Evolutionary conservation across 2,329 filamentous ascomycete genomes (phyloP), one percentile per base, ranked within the genome.

Genomic region (Diplocarpon rosae): DNA sequence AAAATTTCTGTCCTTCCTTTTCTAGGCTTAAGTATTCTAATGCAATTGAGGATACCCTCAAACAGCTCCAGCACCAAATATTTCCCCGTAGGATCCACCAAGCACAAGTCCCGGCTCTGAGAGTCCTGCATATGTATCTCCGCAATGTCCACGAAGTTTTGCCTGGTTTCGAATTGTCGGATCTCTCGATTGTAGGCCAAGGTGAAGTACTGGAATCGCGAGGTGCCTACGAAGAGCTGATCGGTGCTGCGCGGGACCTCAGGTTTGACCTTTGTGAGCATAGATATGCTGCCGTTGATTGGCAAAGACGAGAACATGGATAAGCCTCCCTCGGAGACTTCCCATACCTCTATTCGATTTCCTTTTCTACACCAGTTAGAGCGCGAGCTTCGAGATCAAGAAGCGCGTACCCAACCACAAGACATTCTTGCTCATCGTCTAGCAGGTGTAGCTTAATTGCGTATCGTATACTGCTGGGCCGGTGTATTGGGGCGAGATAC

Each of bases 401-500:
- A 12, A 7, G 39, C 15, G 11, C 14, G 17, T 74, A 95, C 89
- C 88, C 87, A 59, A 95, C 72, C 42, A 95, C 78, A 51, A 98
- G 70, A 56, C 85, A 88, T 57, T 94, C 84, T 49, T 88, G 78
- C 40, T 85, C 77, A 4, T 77, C 68, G 35, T 76, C 74, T 41
- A 94, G 69, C 56, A 96, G 81, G 56, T 78, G 80, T 49, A 90
- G 73, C 60, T 83, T 85, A 53, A 96, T 65, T 12, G 89, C 90
- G 74, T 95, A 85, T 44, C 89, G 80, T 52, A 95, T 80, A 68
- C 87, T 94, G 63, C 86, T 95, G 17, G 92, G 84, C 57, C 81
- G 76, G 65, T 98, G 92, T 46, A 98, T 92, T 32, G 92, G 89
- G 50, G 87, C 88, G 59, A 98, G 71, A 64, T 96, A 98, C 42